phyloP scores from a whole-genome alignment of 2,329 filamentous ascomycete genomes.

The Coniochaeta ligniaria region DNA sequence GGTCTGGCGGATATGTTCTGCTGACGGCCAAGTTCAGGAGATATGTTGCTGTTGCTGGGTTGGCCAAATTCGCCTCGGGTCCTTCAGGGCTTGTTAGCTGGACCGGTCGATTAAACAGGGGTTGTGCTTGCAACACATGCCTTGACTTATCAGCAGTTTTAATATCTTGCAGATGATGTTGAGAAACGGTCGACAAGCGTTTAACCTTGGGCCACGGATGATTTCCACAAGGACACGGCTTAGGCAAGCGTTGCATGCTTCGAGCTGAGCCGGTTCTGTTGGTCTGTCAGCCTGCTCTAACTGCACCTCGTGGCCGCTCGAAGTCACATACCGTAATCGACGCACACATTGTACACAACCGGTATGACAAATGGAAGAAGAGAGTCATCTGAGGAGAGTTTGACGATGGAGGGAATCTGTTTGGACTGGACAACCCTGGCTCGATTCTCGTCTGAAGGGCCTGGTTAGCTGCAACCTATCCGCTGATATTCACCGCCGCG shows the following conservation, averaged over 20 bases:
- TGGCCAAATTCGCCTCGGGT: slow-evolving; percentile 34
- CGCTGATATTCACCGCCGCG: not conserved
- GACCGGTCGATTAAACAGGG: not conserved
- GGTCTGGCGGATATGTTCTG: slow-evolving; percentile 31
- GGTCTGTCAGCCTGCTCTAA: slow-evolving; percentile 9
- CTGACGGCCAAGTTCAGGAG: slow-evolving; percentile 43
- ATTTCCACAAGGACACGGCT: slow-evolving; percentile 41
- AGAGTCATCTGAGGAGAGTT: slow-evolving; percentile 37
- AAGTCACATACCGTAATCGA: slow-evolving; percentile 49
- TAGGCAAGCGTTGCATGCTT: slow-evolving; percentile 44
- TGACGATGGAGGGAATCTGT: slow-evolving; percentile 38
- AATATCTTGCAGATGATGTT: slow-evolving; percentile 51
- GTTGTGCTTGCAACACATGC: slow-evolving; percentile 22
- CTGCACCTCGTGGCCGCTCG: not conserved
- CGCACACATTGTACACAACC: slow-evolving; percentile 55
- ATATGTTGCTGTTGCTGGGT: slow-evolving; percentile 36
- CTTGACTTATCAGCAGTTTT: slow-evolving; percentile 43
- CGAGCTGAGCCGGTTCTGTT: slow-evolving; percentile 48
- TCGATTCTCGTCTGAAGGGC: slow-evolving; percentile 47
- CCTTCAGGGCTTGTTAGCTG: slow-evolving; percentile 25
- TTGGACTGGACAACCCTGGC: slow-evolving; percentile 43
- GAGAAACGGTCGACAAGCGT: slow-evolving; percentile 34
- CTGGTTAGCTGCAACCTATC: slow-evolving; percentile 3
- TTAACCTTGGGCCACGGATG: slow-evolving; percentile 36
- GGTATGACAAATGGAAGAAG: slow-evolving; percentile 47